Evolutionary conservation across 2,329 filamentous ascomycete genomes (phyloP).

Genomic region (Monosporascus sp.): DNA sequence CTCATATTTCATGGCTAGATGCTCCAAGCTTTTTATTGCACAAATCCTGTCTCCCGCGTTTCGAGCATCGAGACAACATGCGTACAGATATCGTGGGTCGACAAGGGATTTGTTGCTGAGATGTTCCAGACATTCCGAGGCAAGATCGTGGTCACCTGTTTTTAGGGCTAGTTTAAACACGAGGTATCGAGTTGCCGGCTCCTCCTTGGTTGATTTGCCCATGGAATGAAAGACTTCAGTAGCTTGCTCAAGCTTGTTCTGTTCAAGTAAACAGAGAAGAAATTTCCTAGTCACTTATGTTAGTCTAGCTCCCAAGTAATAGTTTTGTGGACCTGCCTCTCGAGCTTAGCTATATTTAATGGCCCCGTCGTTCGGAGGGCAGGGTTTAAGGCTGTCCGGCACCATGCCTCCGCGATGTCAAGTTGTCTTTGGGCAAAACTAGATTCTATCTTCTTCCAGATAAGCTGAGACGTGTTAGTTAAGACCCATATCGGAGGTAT

Average conservation of each 20-base stretch:
- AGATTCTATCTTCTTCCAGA: conserved; percentile 75
- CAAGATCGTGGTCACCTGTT: conserved; percentile 50
- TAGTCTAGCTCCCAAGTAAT: conserved; percentile 6
- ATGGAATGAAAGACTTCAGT: conserved; percentile 53
- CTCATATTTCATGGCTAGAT: conserved; percentile 53
- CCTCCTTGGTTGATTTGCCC: conserved; percentile 50
- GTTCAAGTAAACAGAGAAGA: conserved; percentile 62
- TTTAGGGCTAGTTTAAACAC: conserved; percentile 69
- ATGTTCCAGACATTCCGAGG: conserved; percentile 57
- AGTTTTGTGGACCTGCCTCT: conserved; percentile 42
- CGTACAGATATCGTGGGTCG: conserved; percentile 64
- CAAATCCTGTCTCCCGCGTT: conserved; percentile 56
- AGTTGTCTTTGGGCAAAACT: conserved; percentile 48
- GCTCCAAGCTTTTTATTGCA: conserved; percentile 53
- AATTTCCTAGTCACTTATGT: conserved; percentile 53
- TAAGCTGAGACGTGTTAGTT: conserved; percentile 44
- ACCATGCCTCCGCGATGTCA: conserved; percentile 62
- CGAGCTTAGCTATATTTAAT: conserved; percentile 62
- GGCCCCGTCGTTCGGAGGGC: conserved; percentile 63
- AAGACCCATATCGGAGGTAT: background rate
- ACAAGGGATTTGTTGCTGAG: conserved; percentile 49
- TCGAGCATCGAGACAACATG: conserved; percentile 75
- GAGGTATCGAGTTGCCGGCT: conserved; percentile 65
- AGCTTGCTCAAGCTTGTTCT: conserved; percentile 49
- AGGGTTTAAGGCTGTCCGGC: conserved; percentile 58